phyloP scores from a whole-genome alignment of 805 yeast species.

The Yarrowia deformans region DNA sequence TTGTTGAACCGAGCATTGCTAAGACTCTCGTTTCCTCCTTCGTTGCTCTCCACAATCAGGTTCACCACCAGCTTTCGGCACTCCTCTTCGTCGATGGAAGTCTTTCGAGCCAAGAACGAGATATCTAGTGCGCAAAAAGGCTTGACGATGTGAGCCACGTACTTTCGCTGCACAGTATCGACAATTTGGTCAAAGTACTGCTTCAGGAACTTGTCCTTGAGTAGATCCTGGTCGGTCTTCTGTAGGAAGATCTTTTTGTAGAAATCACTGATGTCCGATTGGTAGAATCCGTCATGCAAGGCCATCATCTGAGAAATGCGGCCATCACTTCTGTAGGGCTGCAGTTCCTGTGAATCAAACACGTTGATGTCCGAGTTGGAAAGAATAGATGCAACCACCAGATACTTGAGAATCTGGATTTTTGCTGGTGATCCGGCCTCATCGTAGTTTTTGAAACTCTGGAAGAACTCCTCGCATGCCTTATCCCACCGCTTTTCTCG shows the following conservation, averaged over 20 bases:
- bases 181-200: slow-evolving; percentile 35
- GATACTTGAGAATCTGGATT: slow-evolving; percentile 63
- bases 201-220: slow-evolving; percentile 15
- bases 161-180: slow-evolving; percentile 26
- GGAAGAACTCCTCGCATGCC: slow-evolving; percentile 64
- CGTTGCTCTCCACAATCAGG: slow-evolving; percentile 24
- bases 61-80: slow-evolving; percentile 32
- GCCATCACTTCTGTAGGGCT: slow-evolving; percentile 55
- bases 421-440: slow-evolving; percentile 72
- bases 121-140: slow-evolving; percentile 23
- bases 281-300: slow-evolving; percentile 51
- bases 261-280: slow-evolving; percentile 45
- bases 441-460: slow-evolving; percentile 65
- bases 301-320: slow-evolving; percentile 48
- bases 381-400: slow-evolving; percentile 66
- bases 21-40: slow-evolving; percentile 14
- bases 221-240: slow-evolving; percentile 20
- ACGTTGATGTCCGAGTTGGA: slow-evolving; percentile 68
- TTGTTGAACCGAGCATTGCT: slow-evolving; percentile 22
- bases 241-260: slow-evolving; percentile 41
- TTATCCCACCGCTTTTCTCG: slow-evolving; percentile 62
- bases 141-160: slow-evolving; percentile 24
- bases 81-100: slow-evolving; percentile 12
- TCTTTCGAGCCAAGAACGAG: slow-evolving; percentile 21
- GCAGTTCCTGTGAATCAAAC: slow-evolving; percentile 75